phyloP scores from a whole-genome alignment of 805 yeast genomes.

The Tetrapisispora fleetii region DNA sequence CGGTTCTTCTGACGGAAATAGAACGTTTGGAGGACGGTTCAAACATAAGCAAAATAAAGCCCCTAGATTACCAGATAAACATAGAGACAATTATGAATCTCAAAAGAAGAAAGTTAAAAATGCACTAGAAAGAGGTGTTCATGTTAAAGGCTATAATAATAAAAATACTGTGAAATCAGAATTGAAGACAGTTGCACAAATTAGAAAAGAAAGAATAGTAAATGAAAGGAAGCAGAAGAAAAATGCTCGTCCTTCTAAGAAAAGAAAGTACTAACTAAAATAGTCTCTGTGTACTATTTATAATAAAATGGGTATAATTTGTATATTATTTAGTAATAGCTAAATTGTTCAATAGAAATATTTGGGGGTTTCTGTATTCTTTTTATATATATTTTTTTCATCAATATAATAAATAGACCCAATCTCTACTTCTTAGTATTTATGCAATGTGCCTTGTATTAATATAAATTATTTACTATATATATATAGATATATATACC shows the following conservation, averaged over 20 bases:
- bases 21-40: slow-evolving; percentile 38
- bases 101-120: slow-evolving; percentile 75
- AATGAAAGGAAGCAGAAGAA: slow-evolving; percentile 71
- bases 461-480: not conserved
- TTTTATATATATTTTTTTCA: not conserved
- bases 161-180: slow-evolving; percentile 37
- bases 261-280: slow-evolving; percentile 12
- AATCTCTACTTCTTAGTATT: not conserved
- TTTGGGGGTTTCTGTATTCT: too few relatives aligned
- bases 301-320: not conserved
- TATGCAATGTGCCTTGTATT: not conserved
- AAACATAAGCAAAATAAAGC: slow-evolving; percentile 67
- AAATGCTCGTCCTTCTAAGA: slow-evolving; percentile 61
- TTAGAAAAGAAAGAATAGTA: slow-evolving; percentile 61
- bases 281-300: not conserved
- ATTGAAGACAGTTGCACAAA: slow-evolving; percentile 58
- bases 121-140: slow-evolving; percentile 67
- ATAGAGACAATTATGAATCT: slow-evolving; percentile 72
- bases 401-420: not conserved
- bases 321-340: not conserved
- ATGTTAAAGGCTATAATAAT: slow-evolving; percentile 55
- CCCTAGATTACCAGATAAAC: slow-evolving; percentile 86
- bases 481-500: not conserved
- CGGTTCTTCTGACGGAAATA: slow-evolving; percentile 4
- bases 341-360: too few relatives aligned